Evolutionary conservation across 805 yeast genomes (phyloP).

Genomic region (Candida koratica): DNA sequence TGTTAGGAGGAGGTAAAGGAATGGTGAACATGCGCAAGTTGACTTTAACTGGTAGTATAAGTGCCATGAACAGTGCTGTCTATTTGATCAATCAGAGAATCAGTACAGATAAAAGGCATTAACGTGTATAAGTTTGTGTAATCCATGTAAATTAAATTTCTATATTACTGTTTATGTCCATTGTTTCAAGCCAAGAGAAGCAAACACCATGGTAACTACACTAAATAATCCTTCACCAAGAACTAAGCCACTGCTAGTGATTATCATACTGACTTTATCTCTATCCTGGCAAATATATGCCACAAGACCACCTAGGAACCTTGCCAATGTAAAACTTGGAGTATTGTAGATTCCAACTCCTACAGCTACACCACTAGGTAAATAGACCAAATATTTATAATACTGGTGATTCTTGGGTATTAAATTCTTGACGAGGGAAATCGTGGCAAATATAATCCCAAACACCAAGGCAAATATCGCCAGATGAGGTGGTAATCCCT

Average conservation of each 20-base stretch:
- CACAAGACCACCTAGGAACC: slow-evolving; percentile 83
- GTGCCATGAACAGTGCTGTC: slow-evolving; percentile 69
- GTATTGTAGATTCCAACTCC: slow-evolving; percentile 95
- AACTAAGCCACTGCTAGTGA: slow-evolving; percentile 86
- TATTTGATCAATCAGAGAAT: slow-evolving; percentile 69
- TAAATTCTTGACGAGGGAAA: slow-evolving; percentile 61
- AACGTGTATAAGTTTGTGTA: slow-evolving; percentile 5
- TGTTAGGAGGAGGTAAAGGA: slow-evolving; percentile 44
- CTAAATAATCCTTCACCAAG: slow-evolving; percentile 92
- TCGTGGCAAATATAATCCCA: slow-evolving; percentile 64
- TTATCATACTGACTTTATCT: slow-evolving; percentile 71
- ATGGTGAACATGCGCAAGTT: slow-evolving; percentile 50
- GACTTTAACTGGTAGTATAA: slow-evolving; percentile 62
- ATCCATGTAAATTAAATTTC: slow-evolving; percentile 4
- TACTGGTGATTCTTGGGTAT: slow-evolving; percentile 40
- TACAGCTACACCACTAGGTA: slow-evolving; percentile 95
- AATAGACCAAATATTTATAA: slow-evolving; percentile 45
- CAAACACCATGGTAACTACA: slow-evolving; percentile 72
- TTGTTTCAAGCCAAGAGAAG: slow-evolving; percentile 44
- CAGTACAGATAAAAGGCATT: slow-evolving; percentile 56
- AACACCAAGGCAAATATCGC: slow-evolving; percentile 54
- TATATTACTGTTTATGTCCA: not conserved
- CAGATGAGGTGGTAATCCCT: slow-evolving; percentile 82
- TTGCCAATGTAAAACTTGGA: slow-evolving; percentile 89
- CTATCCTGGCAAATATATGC: slow-evolving; percentile 53